phyloP scores from a whole-genome alignment of 208 protist genomes.

The Polymyxa betae region DNA sequence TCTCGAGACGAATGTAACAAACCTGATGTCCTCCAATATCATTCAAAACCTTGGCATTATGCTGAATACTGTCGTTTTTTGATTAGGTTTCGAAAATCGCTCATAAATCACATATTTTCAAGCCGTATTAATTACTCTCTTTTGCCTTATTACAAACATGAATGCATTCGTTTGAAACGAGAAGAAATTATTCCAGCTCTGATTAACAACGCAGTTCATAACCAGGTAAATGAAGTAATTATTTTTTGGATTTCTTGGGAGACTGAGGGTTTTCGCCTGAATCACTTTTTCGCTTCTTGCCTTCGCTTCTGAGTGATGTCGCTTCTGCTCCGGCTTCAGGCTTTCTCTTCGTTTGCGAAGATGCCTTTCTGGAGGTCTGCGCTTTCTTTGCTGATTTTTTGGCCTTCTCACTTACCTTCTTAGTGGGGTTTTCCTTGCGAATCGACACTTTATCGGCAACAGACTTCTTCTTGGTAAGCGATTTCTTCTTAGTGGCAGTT shows the following conservation, averaged over 20 bases:
- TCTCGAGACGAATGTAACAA: slow-evolving; percentile 77
- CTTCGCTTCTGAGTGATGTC: no score
- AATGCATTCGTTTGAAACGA: not conserved
- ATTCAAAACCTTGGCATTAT: slow-evolving; percentile 84
- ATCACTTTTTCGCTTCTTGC: no score
- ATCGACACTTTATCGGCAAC: no score
- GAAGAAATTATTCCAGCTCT: slow-evolving; percentile 1
- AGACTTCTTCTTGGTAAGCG: no score
- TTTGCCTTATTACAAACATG: not conserved
- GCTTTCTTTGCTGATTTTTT: not conserved
- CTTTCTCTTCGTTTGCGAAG: no score
- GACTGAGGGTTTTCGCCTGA: no score
- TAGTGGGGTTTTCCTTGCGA: no score
- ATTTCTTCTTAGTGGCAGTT: not conserved
- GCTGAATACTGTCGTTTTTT: slow-evolving; percentile 88
- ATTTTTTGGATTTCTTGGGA: not conserved
- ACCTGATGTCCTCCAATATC: slow-evolving; percentile 88
- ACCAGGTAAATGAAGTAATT: not conserved
- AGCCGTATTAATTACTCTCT: not conserved
- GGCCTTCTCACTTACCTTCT: not conserved
- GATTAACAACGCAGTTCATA: not conserved
- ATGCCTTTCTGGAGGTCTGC: no score
- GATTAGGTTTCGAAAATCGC: slow-evolving; percentile 51
- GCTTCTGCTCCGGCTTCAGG: no score
- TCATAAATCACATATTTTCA: not conserved